Base-by-base conservation (phyloP, 2,329 filamentous ascomycete genomes). In the Periconia sp. region DNA sequence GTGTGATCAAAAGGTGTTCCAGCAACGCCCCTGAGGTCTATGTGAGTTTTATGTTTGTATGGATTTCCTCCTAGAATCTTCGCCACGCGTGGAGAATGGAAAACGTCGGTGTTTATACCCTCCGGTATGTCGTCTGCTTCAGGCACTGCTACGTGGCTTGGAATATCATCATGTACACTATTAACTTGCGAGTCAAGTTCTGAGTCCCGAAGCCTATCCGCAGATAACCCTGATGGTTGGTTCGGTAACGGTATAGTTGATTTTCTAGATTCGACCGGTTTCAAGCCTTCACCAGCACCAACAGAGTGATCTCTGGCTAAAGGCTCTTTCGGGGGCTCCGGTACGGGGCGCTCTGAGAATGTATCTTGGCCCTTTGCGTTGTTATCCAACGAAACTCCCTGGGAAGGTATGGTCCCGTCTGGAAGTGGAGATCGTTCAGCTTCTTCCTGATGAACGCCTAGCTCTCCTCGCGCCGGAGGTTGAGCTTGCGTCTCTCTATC, bases 31-130 rank as follows among this genome's bases (percentile, higher is more conserved):
- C 72, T 72, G 46, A 74, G 56, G 9, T 74, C 62, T 15, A 74
- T 56, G 35, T 66, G 63, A 53, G 66, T 63, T 45, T 70, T 72
- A n/a, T 61, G 58, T 14, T 67, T 65, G 50, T 70, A 65, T 6
- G 65, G 66, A 35, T 80, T 77, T 30, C 76, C 76, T 30, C 81
- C 79, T 14, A 88, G 72, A 69, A 84, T 76, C 55, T 74, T 79
- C 27, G 84, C 81, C 18, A 86, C 81, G 50, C 77, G 79, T 2
- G 80, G 81, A 50, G 82, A 88, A 52, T 83, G 82, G 64, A 89
- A 89, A 0, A 88, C 70, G 58, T 85, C 81, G 6, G 81, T 79
- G 63, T 87, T 80, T 62, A 86, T 76, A 45, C 81, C 84, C 49
- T 85, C 81, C 3, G 84, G 78, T 15, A 81, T 54, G n/a, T 81